Conservation (phyloP, 2,329 filamentous ascomycete genomes). For the Calonectria pseudoreteaudii region DNA sequence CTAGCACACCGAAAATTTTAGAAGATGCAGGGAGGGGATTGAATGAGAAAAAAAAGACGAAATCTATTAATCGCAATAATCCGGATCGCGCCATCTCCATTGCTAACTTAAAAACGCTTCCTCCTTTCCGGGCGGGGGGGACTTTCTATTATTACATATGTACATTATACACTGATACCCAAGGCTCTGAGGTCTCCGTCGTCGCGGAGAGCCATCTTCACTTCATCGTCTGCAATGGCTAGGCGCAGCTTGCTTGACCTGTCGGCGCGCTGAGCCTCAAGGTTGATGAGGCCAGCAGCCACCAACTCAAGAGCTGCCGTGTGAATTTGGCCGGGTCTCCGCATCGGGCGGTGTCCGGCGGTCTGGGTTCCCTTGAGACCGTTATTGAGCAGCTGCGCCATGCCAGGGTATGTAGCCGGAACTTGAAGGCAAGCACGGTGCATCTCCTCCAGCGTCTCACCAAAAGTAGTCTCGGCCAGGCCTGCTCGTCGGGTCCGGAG, state of each 20-base stretch:
- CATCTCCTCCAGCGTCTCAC: slow-evolving; percentile 87
- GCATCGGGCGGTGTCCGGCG: slow-evolving; percentile 44
- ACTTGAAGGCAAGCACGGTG: slow-evolving; percentile 53
- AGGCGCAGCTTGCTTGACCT: slow-evolving; percentile 88
- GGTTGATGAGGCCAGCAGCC: slow-evolving; percentile 86
- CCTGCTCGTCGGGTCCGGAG: slow-evolving; percentile 85
- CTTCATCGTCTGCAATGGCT: slow-evolving; percentile 89
- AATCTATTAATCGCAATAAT: slow-evolving; percentile 22
- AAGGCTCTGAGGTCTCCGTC: slow-evolving; percentile 88
- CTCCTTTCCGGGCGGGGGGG: background rate
- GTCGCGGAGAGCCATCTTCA: slow-evolving; percentile 87
- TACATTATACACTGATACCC: slow-evolving; percentile 65
- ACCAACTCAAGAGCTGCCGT: slow-evolving; percentile 84
- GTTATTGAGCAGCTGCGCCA: slow-evolving; percentile 50
- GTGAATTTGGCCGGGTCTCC: slow-evolving; percentile 62
- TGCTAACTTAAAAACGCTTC: background rate
- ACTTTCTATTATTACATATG: slow-evolving; percentile 39
- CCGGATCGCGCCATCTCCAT: slow-evolving; percentile 3
- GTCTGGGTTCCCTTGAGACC: slow-evolving; percentile 43
- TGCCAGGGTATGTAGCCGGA: slow-evolving; percentile 50
- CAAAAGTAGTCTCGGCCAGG: slow-evolving; percentile 86
- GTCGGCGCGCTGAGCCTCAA: slow-evolving; percentile 85
- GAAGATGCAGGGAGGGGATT: slow-evolving; percentile 26
- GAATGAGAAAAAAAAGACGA: background rate
- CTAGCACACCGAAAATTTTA: slow-evolving; percentile 82